phyloP scores from a whole-genome alignment of 2,329 filamentous ascomycete species.

The Aspergillus eucalypticola region DNA sequence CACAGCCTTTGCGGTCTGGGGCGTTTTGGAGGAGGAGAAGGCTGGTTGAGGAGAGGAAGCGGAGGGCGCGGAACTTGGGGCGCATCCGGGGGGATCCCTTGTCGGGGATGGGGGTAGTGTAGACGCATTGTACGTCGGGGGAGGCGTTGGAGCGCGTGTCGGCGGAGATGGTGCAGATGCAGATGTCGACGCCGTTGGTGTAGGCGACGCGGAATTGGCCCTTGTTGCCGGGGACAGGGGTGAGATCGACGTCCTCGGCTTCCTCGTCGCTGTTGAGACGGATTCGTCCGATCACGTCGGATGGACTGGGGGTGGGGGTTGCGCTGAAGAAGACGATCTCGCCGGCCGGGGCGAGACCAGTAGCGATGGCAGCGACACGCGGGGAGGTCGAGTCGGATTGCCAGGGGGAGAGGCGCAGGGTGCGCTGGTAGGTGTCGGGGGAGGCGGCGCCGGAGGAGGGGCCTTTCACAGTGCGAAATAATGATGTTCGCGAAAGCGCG shows the following conservation, averaged over 20 bases:
- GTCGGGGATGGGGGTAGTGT: conserved; percentile 44
- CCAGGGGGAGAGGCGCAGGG: conserved; percentile 59
- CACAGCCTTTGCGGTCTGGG: conserved; percentile 55
- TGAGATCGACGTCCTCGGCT: conserved; percentile 50
- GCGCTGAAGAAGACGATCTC: conserved; percentile 81
- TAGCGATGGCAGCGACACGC: conserved; percentile 75
- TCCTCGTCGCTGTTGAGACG: conserved; percentile 54
- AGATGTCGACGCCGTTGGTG: conserved; percentile 74
- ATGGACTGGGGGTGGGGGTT: conserved; percentile 53
- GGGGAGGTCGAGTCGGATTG: conserved; percentile 52
- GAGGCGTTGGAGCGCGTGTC: conserved; percentile 47
- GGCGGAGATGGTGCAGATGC: conserved; percentile 61
- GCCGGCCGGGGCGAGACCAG: conserved; percentile 71
- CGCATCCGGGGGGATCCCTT: conserved; percentile 33
- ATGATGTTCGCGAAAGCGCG: conserved; percentile 51
- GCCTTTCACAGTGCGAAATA: conserved; percentile 49
- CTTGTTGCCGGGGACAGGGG: conserved; percentile 28
- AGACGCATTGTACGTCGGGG: conserved; percentile 38
- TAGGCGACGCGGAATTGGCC: conserved; percentile 70
- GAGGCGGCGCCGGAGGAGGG: conserved; percentile 36
- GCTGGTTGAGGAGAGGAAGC: conserved; percentile 56
- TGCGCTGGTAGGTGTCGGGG: conserved; percentile 60
- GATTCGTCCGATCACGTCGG: conserved; percentile 58
- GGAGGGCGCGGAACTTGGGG: conserved; percentile 57
- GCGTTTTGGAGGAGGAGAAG: conserved; percentile 59